phyloP scores from a whole-genome alignment of 75 land plant genomes.

The Sequoiadendron giganteum region DNA sequence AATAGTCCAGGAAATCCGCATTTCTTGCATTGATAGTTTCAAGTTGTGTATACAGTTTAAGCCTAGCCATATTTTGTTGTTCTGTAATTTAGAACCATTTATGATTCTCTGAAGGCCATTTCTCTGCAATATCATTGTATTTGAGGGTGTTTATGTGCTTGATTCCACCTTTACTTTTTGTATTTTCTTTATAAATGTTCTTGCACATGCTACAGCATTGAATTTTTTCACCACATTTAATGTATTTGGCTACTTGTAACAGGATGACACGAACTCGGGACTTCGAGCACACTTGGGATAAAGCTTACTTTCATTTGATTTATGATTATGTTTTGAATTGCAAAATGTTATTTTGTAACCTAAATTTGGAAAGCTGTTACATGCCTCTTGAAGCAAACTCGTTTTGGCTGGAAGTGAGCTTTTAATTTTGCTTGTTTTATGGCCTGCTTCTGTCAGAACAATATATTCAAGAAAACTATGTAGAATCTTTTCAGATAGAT shows the following conservation, averaged over 20 bases:
- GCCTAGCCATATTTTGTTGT: neutral
- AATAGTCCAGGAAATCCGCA: neutral
- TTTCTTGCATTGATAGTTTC: neutral
- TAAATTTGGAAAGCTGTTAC: neutral
- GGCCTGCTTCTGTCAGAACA: neutral
- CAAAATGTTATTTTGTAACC: neutral
- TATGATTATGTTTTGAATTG: neutral
- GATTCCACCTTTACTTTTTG: neutral
- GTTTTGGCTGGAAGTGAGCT: neutral
- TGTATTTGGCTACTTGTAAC: neutral
- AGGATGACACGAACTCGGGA: neutral
- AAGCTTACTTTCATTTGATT: neutral
- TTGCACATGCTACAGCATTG: neutral
- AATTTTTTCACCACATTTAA: neutral
- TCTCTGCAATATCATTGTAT: neutral
- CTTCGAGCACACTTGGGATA: neutral
- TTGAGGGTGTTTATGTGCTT: neutral
- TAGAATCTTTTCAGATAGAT: neutral
- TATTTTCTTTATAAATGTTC: neutral
- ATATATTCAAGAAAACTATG: neutral
- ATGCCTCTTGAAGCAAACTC: neutral
- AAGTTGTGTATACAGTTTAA: neutral
- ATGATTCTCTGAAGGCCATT: neutral
- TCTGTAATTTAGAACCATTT: neutral
- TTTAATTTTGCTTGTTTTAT: neutral